Conservation (phyloP, 192 early-diverging fungal genomes). For the Coemansia sp. region DNA sequence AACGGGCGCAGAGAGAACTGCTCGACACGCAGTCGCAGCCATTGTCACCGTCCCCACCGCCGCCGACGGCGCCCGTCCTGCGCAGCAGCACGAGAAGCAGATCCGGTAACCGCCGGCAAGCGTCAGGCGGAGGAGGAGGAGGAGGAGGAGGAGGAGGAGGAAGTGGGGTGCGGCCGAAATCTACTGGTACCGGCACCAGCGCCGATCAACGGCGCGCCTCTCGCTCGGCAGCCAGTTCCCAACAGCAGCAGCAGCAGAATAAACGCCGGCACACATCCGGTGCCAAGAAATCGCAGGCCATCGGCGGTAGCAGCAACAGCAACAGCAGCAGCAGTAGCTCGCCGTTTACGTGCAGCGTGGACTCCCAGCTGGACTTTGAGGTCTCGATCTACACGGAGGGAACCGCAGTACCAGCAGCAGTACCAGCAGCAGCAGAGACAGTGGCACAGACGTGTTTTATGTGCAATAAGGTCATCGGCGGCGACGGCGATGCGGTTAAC, state of each 20-base stretch:
- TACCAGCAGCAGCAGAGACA: neutral
- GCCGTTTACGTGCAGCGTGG: slow-evolving; percentile 6
- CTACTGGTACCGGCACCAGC: neutral
- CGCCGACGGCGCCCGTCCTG: neutral
- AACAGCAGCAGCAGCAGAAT: neutral
- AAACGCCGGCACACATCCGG: slow-evolving; percentile 5
- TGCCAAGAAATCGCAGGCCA: neutral
- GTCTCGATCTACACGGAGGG: slow-evolving; percentile 27
- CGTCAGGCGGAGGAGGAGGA: too few species aligned
- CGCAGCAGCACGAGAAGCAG: neutral
- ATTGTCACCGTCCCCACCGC: neutral
- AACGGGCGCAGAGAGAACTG: neutral
- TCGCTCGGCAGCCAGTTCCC: neutral
- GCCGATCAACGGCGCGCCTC: neutral
- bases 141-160: too few species aligned
- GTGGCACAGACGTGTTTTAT: slow-evolving; percentile 22
- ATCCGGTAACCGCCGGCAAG: neutral
- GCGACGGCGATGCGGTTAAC: slow-evolving; percentile 64
- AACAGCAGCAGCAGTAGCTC: slow-evolving; percentile 14
- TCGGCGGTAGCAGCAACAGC: neutral
- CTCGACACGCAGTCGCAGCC: neutral
- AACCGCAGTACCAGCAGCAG: slow-evolving; percentile 14
- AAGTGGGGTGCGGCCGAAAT: neutral
- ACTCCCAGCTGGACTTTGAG: slow-evolving; percentile 26
- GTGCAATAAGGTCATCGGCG: slow-evolving; percentile 13